Base-by-base conservation (phyloP, 306 rosid genomes). In the Senna siamea region DNA sequence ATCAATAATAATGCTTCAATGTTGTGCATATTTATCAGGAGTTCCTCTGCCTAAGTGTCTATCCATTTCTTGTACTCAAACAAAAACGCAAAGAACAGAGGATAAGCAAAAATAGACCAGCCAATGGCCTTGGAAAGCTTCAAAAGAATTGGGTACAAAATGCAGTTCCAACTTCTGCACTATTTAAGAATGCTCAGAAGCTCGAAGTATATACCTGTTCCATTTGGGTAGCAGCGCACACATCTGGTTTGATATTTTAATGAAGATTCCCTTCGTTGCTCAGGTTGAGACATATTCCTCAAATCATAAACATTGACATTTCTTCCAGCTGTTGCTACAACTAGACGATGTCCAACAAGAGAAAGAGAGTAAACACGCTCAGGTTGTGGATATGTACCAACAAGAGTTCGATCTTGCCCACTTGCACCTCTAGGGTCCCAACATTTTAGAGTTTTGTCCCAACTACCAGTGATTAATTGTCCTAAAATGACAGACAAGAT, bases 341-440 rank as follows among this genome's bases (percentile, higher is more conserved):
- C 96, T 50, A 94, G 86, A n/a, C 93, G 93, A 35, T 89, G 83
- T 41, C 99, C 96, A 48, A 88, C 97, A 40, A 94, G 93, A 38
- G 99, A 94, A 20, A 94, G 97, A 32, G 98, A 93, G 82, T 93
- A 91, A 60, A 93, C 97, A 70, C 96, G 96, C 85, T 93, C 98
- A 34, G 94, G 93, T 58, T 91, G 97, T n/a, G 85, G 73, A 76
- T 89, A 93, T 17, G 96, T 84, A 55, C 94, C 96, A 79, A 89
- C 92, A 4, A 91, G 97, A 38, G 98, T 91, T 48, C 79, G 94
- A 48, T 91, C 97, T 63, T 91, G 91, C 60, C 94, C 98, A 70
- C 96, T 89, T 58, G 94, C 97, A 7, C 98, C 96, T 83, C 97
- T 89, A 62, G 97, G 98, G 75, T 93, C 98, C 97, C 98, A 93